Evolutionary conservation across 345 rosid genomes (phyloP), one percentile per base, ranked within the genome.

Genomic region (Boechera stricta): DNA sequence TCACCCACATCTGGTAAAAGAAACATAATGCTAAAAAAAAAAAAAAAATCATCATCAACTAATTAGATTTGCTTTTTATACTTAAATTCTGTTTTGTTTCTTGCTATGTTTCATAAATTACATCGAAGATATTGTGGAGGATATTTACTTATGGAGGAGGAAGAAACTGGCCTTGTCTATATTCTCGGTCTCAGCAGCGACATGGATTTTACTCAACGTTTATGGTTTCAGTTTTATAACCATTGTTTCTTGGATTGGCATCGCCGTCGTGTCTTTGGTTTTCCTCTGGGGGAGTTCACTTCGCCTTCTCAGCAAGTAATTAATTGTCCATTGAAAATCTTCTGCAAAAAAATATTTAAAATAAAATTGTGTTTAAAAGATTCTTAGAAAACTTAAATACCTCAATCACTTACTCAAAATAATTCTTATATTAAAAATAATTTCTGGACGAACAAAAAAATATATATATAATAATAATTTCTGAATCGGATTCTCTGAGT

Each of bases 261-360:
- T 86, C 38, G 64, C 71, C 7, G 11, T 77, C 12, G 58, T 80
- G 47, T 29, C 84, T 73, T 60, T 79, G 11, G 18, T 85, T 47
- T 89, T 84, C 80, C 62, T 82, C 7, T 87, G 81, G 84, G 88
- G 87, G 18, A 86, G 74, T 69, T 12, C 84, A 28, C 73, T 82
- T 21, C 81, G 88, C 75, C 85, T 87, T 77, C 55, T 87, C 1
- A 79, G 87, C 81, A 86, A 87, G 91, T 85, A 86, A 58, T 16
- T 21, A 24, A 41, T 11, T 18, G 24, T 15, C 26, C 13, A 0
- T 39, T 16, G 44, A 16, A 59, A 10, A 36, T 36, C n/a, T 36
- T 35, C 1, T 18, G n/a, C 31, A 26, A n/a, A 13, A 38, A 38
- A 10, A 3, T 3, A 10, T 38, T 10, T 10, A 5, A 53, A 5